These are phyloP conservation scores for Curvularia lunata DNA, from an alignment of 2,329 filamentous ascomycete genomes.

Conservation along the genomic window DNA sequence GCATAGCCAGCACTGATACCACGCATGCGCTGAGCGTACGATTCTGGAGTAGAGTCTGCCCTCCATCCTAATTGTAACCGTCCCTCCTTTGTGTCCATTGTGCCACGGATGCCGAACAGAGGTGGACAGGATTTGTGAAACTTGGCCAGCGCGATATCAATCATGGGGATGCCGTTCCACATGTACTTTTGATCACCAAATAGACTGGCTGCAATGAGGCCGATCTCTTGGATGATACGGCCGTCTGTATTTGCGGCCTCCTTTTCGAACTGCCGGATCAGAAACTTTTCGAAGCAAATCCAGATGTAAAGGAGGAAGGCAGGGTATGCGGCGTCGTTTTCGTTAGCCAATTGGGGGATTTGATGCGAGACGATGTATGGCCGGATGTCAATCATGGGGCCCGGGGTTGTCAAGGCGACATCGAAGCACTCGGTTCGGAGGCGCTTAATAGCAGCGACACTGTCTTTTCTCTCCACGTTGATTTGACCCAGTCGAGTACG, in stretches of 20 bases:
- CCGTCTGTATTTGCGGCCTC: constrained; percentile 50
- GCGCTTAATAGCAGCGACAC: constrained; percentile 33
- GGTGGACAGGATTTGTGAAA: constrained; percentile 81
- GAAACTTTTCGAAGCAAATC: constrained; percentile 75
- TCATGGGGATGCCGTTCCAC: constrained; percentile 71
- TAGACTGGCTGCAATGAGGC: constrained; percentile 75
- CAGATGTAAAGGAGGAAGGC: constrained; percentile 69
- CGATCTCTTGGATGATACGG: constrained; percentile 72
- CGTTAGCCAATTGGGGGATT: constrained; percentile 36
- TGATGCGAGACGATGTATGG: constrained; percentile 44
- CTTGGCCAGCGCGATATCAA: constrained; percentile 88
- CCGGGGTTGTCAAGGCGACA: constrained; percentile 29
- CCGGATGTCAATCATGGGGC: constrained; percentile 46
- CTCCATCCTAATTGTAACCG: constrained; percentile 43
- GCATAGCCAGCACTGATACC: constrained; percentile 86
- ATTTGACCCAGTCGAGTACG: constrained; percentile 45
- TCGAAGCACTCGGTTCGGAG: constrained; percentile 42
- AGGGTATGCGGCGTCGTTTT: constrained; percentile 52
- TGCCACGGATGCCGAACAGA: constrained; percentile 81
- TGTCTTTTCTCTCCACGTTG: constrained; percentile 37
- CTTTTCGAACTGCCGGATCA: constrained; percentile 66
- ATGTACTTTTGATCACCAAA: constrained; percentile 73
- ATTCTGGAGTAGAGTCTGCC: constrained; percentile 59
- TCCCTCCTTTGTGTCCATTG: constrained; percentile 67
- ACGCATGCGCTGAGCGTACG: constrained; percentile 81